A percentile compares a stretch with the other conserved stretches of the same genome.
Conservation (phyloP, 257 asterid species). For the Nicotiana undulata region DNA sequence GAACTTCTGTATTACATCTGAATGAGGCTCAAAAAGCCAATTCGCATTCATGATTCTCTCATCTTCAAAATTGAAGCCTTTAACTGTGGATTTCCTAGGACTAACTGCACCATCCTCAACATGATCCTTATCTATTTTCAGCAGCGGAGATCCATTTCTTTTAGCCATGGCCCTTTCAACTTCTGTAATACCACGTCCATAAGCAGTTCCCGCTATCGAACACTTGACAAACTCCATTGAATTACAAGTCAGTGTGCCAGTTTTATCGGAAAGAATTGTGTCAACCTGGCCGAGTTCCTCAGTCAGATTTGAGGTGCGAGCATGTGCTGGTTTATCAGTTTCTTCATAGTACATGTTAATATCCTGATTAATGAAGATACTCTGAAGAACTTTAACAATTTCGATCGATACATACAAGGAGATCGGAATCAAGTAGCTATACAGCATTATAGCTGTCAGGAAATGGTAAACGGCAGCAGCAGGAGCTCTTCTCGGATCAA, state of each 20-base stretch:
- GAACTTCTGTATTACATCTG: conserved; percentile 61
- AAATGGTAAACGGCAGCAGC: conserved; percentile 69
- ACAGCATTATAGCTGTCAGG: conserved; percentile 69
- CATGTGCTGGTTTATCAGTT: conserved; percentile 79
- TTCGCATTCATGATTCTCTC: conserved; percentile 56
- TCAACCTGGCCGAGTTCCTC: conserved; percentile 92
- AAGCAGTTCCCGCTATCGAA: conserved; percentile 78
- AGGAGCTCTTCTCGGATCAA: conserved; percentile 64
- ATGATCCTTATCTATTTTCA: conserved; percentile 25
- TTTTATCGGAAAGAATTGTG: conserved; percentile 87
- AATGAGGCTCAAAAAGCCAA: conserved; percentile 53
- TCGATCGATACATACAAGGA: conserved; percentile 84
- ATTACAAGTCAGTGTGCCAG: conserved; percentile 88
- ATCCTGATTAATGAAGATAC: conserved; percentile 73
- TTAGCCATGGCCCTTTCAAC: conserved; percentile 85
- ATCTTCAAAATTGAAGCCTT: conserved; percentile 84
- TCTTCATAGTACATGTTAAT: conserved; percentile 81
- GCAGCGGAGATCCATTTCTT: conserved; percentile 58
- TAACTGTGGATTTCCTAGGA: conserved; percentile 35
- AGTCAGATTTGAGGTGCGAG: conserved; percentile 85
- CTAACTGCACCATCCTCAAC: conserved; percentile 15
- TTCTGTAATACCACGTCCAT: conserved; percentile 76
- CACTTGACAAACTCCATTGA: conserved; percentile 96
- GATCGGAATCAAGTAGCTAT: conserved; percentile 73
- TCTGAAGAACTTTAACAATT: conserved; percentile 84